phyloP scores from a whole-genome alignment of 1,284 basidiomycete species.

The Ustilago loliicola region DNA sequence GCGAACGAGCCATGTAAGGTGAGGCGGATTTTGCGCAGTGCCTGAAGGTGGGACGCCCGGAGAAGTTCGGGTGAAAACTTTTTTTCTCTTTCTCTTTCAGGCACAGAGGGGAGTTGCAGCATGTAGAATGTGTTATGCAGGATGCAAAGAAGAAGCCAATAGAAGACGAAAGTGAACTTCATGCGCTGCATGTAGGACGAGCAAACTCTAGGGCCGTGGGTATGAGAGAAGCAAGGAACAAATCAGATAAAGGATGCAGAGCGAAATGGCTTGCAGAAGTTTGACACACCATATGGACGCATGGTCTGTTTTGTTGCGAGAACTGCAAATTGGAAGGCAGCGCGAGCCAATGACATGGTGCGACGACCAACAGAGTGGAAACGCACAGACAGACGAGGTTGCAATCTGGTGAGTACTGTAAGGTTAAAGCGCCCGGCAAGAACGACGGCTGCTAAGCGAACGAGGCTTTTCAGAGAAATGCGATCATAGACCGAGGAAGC shows the following conservation, averaged over 20 bases:
- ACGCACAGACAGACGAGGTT: background rate
- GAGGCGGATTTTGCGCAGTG: background rate
- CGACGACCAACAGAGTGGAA: background rate
- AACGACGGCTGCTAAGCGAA: background rate
- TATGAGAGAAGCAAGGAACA: constrained; percentile 3
- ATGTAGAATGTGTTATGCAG: background rate
- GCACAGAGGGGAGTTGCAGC: constrained; percentile 12
- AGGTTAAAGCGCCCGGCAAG: background rate
- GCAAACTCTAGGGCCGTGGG: background rate
- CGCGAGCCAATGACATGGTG: constrained; percentile 10
- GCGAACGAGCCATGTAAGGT: background rate
- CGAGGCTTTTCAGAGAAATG: constrained; percentile 3
- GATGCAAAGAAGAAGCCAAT: constrained; percentile 9
- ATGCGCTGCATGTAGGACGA: constrained; percentile 21
- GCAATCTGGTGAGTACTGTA: background rate
- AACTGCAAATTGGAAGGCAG: background rate
- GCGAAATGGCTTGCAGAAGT: constrained; percentile 13
- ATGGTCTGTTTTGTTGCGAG: background rate
- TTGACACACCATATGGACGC: constrained; percentile 3
- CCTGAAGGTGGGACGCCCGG: background rate
- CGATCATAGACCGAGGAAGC: constrained; percentile 8
- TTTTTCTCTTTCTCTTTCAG: constrained; percentile 14
- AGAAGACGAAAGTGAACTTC: constrained; percentile 24
- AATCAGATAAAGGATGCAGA: constrained; percentile 15
- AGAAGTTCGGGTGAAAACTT: constrained; percentile 16